Evolutionary conservation across 371 early-diverging fungal species (phyloP), one percentile per base, ranked within the genome.

Genomic region (Mortierella sp.): DNA sequence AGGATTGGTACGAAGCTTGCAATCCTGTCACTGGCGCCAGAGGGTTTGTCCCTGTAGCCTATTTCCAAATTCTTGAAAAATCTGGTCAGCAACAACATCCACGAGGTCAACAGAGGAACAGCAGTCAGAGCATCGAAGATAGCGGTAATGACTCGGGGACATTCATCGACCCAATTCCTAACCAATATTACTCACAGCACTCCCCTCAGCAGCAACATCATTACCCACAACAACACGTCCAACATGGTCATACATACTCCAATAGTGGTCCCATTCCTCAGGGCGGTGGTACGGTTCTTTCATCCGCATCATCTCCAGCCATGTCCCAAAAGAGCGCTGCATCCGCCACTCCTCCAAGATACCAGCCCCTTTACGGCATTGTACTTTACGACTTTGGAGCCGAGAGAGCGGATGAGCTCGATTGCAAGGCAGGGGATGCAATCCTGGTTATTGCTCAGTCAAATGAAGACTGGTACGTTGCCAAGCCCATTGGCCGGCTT

Each of bases 401-500:
- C 0, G 94, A 94, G 77, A 81, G 93, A 75, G 85, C 86, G 28
- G 94, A 94, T 64, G 95, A 95, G 43, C 63, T 70, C 35, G 64
- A 70, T 34, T 42, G 58, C 64, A 62, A 70, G 51, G 29, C 22
- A 29, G 64, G 64, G 6, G 63, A 63, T 28, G 58, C 70, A 34
- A 70, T 95, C 68, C 86, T 94, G 43, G 89, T 95, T 26, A 90
- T 94, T 72, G 95, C 95, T 15, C 91, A 93, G 65, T 91, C 92
- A 53, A 93, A 90, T 60, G 85, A 87, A 26, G 95, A 94, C 72
- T 95, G 95, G 95, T 90, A 91, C 68, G 90, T 95, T 28, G 95
- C 93, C 35, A 93, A 93, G 75, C 91, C 90, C 17, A 89, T 91
- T 61, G 87, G 87, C 28, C 80, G 90, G 26, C 82, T 90, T 26